Evolutionary conservation across 352 stramenopile species (phyloP).

Genomic region (Peronospora destructor): DNA sequence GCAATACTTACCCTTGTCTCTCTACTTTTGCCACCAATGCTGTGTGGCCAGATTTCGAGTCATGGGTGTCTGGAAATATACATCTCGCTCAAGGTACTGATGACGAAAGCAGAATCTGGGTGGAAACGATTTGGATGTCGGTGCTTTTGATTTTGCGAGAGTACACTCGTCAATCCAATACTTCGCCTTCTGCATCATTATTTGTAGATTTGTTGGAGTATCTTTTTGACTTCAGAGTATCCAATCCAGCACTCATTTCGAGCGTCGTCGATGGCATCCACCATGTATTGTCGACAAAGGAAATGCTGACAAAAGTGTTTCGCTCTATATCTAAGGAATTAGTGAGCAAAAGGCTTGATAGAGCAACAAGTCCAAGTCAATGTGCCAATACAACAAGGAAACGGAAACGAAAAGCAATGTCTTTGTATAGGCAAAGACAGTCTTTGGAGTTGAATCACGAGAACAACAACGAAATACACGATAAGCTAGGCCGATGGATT

Average conservation of each 20-base stretch:
- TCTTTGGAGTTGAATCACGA: constrained; percentile 5
- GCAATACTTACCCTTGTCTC: constrained; percentile 14
- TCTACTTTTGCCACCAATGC: constrained; percentile 28
- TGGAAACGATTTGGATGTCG: constrained; percentile 22
- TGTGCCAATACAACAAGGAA: constrained; percentile 13
- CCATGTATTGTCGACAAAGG: constrained; percentile 17
- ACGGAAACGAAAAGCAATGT: constrained; percentile 22
- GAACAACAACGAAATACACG: constrained; percentile 16
- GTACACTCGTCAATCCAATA: constrained; percentile 23
- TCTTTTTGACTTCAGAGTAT: constrained; percentile 15
- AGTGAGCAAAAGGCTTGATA: constrained; percentile 3
- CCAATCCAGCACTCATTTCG: constrained; percentile 10
- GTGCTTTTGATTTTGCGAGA: constrained; percentile 23
- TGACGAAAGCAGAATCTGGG: constrained; percentile 9
- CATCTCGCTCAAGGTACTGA: constrained; percentile 2
- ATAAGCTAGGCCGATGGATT: constrained; percentile 39
- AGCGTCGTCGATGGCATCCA: constrained; percentile 24
- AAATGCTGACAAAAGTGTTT: constrained; percentile 24
- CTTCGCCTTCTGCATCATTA: constrained; percentile 14
- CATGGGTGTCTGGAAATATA: constrained; percentile 24
- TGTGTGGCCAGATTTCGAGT: constrained; percentile 36
- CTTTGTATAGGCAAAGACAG: background rate
- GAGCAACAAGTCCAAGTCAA: constrained; percentile 8
- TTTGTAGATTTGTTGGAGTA: constrained; percentile 25
- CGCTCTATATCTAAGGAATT: constrained; percentile 23